Evolutionary conservation across 192 early-diverging fungal species (phyloP).

Genomic region (Umbelopsis sp.): DNA sequence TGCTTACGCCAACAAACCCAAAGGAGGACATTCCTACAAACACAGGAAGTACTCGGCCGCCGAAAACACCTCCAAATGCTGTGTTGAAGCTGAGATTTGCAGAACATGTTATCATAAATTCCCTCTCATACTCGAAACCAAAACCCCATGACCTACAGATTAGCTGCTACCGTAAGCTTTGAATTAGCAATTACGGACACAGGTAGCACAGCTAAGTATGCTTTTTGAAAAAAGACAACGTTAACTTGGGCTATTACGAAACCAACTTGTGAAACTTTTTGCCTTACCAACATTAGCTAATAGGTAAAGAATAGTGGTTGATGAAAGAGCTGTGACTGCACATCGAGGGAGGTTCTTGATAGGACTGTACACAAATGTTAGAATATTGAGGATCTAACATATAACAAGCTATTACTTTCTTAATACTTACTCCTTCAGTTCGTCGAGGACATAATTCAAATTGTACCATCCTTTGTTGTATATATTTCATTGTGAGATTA

Average conservation of each 20-base stretch:
- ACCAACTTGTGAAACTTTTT: too few relatives aligned
- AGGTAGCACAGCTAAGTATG: conserved; percentile 30
- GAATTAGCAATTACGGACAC: conserved; percentile 28
- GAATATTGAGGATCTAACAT: not conserved
- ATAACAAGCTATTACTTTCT: not conserved
- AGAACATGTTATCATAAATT: not conserved
- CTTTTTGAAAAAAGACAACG: not conserved
- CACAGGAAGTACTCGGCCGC: conserved; percentile 46
- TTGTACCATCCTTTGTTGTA: conserved; percentile 47
- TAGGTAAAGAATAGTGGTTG: conserved; percentile 57
- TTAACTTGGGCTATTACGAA: not conserved
- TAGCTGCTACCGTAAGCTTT: conserved; percentile 30
- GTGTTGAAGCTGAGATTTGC: conserved; percentile 24
- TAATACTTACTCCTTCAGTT: conserved; percentile 38
- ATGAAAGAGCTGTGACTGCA: conserved; percentile 49
- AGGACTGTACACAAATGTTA: conserved; percentile 28
- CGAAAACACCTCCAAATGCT: conserved; percentile 27
- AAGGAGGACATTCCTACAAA: conserved; percentile 44
- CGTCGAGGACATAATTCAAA: conserved; percentile 61
- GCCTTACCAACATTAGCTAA: conserved; percentile 37
- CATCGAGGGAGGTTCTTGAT: conserved; percentile 60
- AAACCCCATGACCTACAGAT: conserved; percentile 17
- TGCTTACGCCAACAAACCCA: conserved; percentile 28
- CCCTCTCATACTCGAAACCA: not conserved
- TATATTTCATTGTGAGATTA: not conserved